Base-by-base conservation (phyloP, 106 monocot genomes). In the Dendrobium officinale region DNA sequence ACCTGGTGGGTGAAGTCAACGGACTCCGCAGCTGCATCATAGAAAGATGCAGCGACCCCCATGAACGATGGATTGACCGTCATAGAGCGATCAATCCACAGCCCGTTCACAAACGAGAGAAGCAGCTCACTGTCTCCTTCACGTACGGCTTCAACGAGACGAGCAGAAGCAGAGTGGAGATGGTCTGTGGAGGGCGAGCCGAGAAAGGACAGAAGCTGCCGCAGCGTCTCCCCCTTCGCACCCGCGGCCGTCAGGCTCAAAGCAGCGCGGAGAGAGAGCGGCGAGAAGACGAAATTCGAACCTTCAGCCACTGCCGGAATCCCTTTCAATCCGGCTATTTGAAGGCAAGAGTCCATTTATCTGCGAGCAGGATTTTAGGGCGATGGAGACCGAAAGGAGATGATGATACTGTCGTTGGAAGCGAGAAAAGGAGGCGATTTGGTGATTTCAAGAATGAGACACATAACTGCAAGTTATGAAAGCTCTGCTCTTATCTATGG, bases 221-320 rank as follows among this genome's bases (percentile, higher is more conserved):
- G 20, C 49, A 80, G 80, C 4, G 88, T 88, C 42, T 78, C 79
- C 15, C 80, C 88, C 4, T 24, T n/a, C 0, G 85, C 44, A 2
- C 85, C 85, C 1, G 33, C 77, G 0, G 85, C 85, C 1, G 73
- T 80, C 0, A 85, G 73, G 80, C 72, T 77, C 27, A 88, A 80
- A 17, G 82, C 85, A 0, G 79, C 79, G 1, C 48, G 47, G 61
- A 88, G 80, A 3, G 88, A 88, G 5, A 88, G 45, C 15, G 85
- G 85, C 2, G 80, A 88, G 81, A 88, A 82, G 54, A 82, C 82
- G 79, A 88, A 85, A 49, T 88, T 88, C 18, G 81, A 79, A 55
- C 72, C 77, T 2, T 42, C 43, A 20, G 43, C 72, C 2, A 33
- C 70, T 10, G 77, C 59, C 47, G 26, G 24, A 64, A 64, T 22